Evolutionary conservation across 257 asterid species (phyloP), one percentile per base, ranked within the genome.

Genomic region (Solanum neorickii): DNA sequence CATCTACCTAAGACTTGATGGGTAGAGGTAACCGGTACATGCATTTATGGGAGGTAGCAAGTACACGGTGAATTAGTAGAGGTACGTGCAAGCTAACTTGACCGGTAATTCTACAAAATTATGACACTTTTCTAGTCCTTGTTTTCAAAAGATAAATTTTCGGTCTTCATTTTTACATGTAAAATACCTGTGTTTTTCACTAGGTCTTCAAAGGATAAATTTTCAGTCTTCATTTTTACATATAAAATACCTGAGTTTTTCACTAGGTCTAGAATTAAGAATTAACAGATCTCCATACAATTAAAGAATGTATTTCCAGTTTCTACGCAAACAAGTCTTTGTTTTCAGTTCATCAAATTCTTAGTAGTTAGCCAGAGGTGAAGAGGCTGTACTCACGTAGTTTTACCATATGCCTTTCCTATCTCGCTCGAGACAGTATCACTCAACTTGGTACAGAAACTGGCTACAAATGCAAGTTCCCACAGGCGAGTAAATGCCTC

Each of bases 361-460:
- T 6, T 29, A 49, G 27, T 29, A 11, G 16, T 31, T 82, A 82
- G 46, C 21, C 29, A 31, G 70, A 29, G 70, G 49, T 73, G 73
- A 91, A 90, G 90, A 47, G 88, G 84, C 3, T 82, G 87, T 72
- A 92, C 99, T 86, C 3, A 97, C 99, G 99, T 97, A 9, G 98
- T 97, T 92, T 86, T 92, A 72, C 99, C 99, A 87, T 91, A 97
- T 56, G 99, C 99, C 88, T 97, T 97, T 88, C 99, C 99, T 49
- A 97, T 97, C 94, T 97, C 99, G 86, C 99, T 97, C 2, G 99
- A 97, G 91, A 97, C 98, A 4, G 99, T 97, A 87, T 97, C 99
- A 72, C 98, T 95, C 91, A 97, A 92, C 91, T 97, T 97, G 33
- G 99, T 95, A 88, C 99, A 97, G 92, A 97, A 97, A 87, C 98